Evolutionary conservation across 306 rosid species (phyloP), one percentile per base, ranked within the genome.

Genomic region (Medicago lupulina): DNA sequence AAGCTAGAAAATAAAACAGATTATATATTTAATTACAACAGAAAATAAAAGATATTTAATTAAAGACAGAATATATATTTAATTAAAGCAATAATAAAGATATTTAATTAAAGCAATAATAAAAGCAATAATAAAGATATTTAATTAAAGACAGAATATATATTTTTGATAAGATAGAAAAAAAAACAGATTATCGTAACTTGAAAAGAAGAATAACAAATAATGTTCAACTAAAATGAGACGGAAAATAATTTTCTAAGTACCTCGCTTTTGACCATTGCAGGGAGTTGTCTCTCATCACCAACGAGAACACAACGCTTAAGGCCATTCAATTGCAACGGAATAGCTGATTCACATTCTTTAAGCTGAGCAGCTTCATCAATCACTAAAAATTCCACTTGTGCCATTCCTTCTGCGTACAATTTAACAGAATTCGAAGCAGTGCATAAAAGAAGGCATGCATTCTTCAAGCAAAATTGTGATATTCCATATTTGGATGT

Each of bases 281-380:
- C 92, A 46, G 90, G 90, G 36, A 87, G 88, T 61, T 89, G 95
- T 53, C 41, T 66, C 62, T 89, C 94, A 67, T 89, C 93, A 40
- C 91, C 89, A 41, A 87, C 81, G 43, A 89, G 86, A 19, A 87
- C 39, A 15, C 85, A 80, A 47, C 78, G 78, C 8, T 43, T 58
- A n/a, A 83, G 72, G 11, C 89, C 91, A 4, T 75, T 50, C 5
- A 87, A 80, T 67, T 89, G 88, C 49, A 87, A 65, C 9, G 94
- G 89, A 75, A 89, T 85, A 39, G 82, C 38, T 8, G 91, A 85
- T 67, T 89, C 94, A 61, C 94, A 89, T 73, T 87, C 94, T 57
- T 82, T 89, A 1, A 89, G 82, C 23, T 85, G 88, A 3, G 90
- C 90, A 34, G 89, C 90, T 78, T 89, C 95, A 71, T 89, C 95